Percentiles rank a stretch among this genome's conserved stretches.
Evolutionary conservation across 2,329 filamentous ascomycete species (phyloP).

Genomic region (Epichloe scottii): DNA sequence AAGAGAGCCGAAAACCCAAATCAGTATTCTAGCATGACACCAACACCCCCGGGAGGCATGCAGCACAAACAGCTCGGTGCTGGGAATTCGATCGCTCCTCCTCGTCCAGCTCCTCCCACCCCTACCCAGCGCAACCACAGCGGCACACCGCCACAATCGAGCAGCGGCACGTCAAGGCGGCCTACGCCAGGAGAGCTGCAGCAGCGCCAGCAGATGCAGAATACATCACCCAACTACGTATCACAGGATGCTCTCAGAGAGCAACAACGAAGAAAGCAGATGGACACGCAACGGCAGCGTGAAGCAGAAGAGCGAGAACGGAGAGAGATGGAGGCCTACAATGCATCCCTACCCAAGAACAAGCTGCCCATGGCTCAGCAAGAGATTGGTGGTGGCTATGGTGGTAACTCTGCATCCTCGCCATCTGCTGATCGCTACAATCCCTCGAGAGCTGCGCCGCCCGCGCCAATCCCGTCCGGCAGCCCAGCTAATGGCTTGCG

Average conservation of each 20-base stretch:
- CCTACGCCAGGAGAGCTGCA: constrained; percentile 27
- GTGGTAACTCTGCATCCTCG: constrained; percentile 26
- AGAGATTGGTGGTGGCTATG: constrained; percentile 69
- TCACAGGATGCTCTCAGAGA: constrained; percentile 38
- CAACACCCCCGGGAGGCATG: constrained; percentile 46
- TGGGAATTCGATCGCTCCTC: constrained; percentile 51
- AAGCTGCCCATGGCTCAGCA: constrained; percentile 76
- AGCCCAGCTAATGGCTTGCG: constrained; percentile 44
- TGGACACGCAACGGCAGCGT: constrained; percentile 43
- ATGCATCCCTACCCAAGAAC: constrained; percentile 74
- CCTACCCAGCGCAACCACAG: constrained; percentile 30
- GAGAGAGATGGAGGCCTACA: constrained; percentile 76
- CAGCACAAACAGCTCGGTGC: constrained; percentile 51
- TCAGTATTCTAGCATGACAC: constrained; percentile 54
- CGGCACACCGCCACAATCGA: constrained; percentile 24
- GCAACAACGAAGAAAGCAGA: constrained; percentile 49
- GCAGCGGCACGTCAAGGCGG: constrained; percentile 28
- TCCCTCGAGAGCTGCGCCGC: constrained; percentile 72
- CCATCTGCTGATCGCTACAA: constrained; percentile 62
- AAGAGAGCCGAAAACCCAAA: constrained; percentile 62
- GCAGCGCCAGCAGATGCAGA: constrained; percentile 46
- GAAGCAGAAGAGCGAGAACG: constrained; percentile 55
- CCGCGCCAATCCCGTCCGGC: constrained; percentile 50
- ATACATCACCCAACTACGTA: constrained; percentile 40
- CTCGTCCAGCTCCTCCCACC: constrained; percentile 46